Conservation (phyloP, 306 rosid species). For the Dicorynia guianensis region DNA sequence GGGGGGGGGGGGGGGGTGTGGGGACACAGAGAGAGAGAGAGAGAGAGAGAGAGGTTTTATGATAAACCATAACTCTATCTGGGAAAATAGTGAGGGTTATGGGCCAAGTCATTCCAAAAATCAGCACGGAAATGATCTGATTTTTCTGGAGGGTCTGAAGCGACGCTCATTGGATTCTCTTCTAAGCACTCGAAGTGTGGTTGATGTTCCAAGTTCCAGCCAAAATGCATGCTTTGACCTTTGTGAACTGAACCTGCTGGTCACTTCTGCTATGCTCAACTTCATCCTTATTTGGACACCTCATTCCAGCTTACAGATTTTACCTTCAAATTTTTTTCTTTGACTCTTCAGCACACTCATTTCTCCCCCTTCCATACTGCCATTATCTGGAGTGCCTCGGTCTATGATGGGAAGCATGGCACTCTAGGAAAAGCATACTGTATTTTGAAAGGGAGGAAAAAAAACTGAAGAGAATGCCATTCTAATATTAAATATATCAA, state of each 20-base stretch:
- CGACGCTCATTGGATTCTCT: conserved; percentile 19
- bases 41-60: conserved; percentile 8
- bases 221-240: not conserved
- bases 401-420: not conserved
- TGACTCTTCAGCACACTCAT: not conserved
- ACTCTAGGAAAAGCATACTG: not conserved
- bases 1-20: too few species aligned
- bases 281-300: not conserved
- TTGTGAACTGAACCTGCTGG: not conserved
- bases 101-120: not conserved
- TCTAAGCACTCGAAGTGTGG: not conserved
- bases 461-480: not conserved
- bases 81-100: conserved; percentile 3
- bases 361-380: not conserved
- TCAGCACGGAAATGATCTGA: conserved; percentile 7
- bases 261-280: conserved; percentile 2
- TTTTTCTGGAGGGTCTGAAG: conserved; percentile 3
- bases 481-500: not conserved
- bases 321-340: not conserved
- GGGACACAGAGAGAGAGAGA: too few species aligned
- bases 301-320: not conserved
- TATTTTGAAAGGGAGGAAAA: conserved; percentile 9
- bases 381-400: not conserved
- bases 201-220: conserved; percentile 33
- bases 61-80: conserved; percentile 14